These are phyloP conservation scores for Neofusicoccum laricinum DNA, from an alignment of 2,329 filamentous ascomycete species.

Conservation along the genomic window DNA sequence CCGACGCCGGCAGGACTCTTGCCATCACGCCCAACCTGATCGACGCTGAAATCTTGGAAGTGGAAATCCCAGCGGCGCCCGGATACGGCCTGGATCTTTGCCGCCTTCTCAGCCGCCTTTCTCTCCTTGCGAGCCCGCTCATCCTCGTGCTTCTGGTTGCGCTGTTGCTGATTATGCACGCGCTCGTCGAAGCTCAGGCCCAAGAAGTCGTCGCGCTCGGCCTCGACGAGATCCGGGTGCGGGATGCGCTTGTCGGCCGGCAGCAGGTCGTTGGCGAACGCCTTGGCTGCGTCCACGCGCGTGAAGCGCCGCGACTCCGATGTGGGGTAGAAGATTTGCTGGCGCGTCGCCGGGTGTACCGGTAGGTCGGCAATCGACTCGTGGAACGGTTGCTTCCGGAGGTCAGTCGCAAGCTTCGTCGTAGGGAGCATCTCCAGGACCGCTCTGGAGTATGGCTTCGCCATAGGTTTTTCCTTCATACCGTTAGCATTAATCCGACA, in stretches of 20 bases:
- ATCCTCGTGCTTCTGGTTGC: slow-evolving; percentile 36
- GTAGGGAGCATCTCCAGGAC: slow-evolving; percentile 77
- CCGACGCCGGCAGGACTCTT: slow-evolving; percentile 54
- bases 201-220: slow-evolving; percentile 36
- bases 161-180: slow-evolving; percentile 24
- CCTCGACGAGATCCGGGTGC: slow-evolving; percentile 56
- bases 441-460: slow-evolving; percentile 71
- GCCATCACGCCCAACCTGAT: slow-evolving; percentile 55
- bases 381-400: slow-evolving; percentile 44
- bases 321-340: slow-evolving; percentile 61
- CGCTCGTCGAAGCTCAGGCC: slow-evolving; percentile 36
- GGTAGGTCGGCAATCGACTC: slow-evolving; percentile 65
- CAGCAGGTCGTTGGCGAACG: slow-evolving; percentile 58
- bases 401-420: slow-evolving; percentile 25
- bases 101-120: slow-evolving; percentile 40
- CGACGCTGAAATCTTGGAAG: slow-evolving; percentile 56
- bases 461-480: slow-evolving; percentile 69
- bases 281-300: slow-evolving; percentile 62
- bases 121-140: slow-evolving; percentile 39
- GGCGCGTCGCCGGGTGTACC: slow-evolving; percentile 53
- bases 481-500: neutral
- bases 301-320: slow-evolving; percentile 64
- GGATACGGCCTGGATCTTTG: slow-evolving; percentile 37
- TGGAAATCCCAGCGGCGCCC: slow-evolving; percentile 59
- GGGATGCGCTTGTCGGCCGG: slow-evolving; percentile 63